Conservation (phyloP, 257 asterid species). For the Primulina tabacum region DNA sequence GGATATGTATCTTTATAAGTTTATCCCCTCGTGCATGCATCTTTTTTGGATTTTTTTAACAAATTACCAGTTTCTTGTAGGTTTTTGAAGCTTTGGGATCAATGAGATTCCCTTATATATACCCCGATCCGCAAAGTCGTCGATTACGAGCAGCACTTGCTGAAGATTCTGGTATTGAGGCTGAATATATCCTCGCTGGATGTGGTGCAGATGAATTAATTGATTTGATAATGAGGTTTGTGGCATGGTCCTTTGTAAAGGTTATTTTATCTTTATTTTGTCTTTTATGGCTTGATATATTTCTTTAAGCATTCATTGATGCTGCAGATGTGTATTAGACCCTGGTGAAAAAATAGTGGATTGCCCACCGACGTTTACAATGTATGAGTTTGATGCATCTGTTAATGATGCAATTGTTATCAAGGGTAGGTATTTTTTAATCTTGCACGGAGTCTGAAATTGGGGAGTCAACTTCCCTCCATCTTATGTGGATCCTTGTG, state of each 20-base stretch:
- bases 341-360: conserved; percentile 94
- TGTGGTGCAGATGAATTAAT: conserved; percentile 99
- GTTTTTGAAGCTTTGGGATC: conserved; percentile 87
- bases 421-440: conserved; percentile 50
- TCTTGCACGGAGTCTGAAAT: neutral
- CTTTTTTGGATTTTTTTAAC: conserved; percentile 4
- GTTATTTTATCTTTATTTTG: conserved; percentile 1
- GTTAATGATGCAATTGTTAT: conserved; percentile 87
- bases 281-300: conserved; percentile 12
- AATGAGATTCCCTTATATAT: conserved; percentile 84
- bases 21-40: neutral
- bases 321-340: conserved; percentile 79
- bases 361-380: conserved; percentile 96
- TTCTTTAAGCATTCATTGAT: conserved; percentile 21
- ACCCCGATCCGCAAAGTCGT: conserved; percentile 98
- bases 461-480: conserved; percentile 3
- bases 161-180: conserved; percentile 88
- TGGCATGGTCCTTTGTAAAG: conserved; percentile 15
- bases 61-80: conserved; percentile 40
- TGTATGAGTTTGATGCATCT: conserved; percentile 99
- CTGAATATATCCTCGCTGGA: conserved; percentile 84
- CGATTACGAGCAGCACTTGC: conserved; percentile 89
- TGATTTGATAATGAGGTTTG: conserved; percentile 92
- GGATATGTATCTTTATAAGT: neutral
- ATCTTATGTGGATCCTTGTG: conserved; percentile 5